These are phyloP conservation scores for Pilobolus umbonatus DNA, from an alignment of 192 early-diverging fungal genomes.

Conservation along the genomic window DNA sequence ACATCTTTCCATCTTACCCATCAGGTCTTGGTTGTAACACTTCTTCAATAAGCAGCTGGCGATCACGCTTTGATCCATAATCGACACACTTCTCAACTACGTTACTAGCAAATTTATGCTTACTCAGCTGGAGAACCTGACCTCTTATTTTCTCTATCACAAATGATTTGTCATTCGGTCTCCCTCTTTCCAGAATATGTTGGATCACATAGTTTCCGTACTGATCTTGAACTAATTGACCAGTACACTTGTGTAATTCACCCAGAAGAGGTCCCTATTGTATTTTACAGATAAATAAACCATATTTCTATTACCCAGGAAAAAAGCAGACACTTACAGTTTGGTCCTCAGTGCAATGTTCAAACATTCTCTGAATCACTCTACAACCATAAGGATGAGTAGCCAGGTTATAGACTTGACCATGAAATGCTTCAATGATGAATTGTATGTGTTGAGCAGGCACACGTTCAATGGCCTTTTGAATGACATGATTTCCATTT, in stretches of 20 bases:
- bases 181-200: conserved; percentile 94
- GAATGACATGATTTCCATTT: conserved; percentile 99
- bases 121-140: conserved; percentile 85
- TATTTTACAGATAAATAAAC: neutral
- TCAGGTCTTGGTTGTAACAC: conserved; percentile 83
- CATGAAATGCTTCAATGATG: conserved; percentile 96
- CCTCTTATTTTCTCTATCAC: conserved; percentile 89
- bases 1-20: conserved; percentile 46
- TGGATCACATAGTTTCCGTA: conserved; percentile 99
- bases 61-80: conserved; percentile 82
- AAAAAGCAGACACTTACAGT: conserved; percentile 39
- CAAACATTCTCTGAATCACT: conserved; percentile 99
- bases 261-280: conserved; percentile 77
- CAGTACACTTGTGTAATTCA: conserved; percentile 90
- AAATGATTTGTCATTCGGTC: conserved; percentile 78
- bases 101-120: conserved; percentile 99
- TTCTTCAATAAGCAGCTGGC: conserved; percentile 89
- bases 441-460: conserved; percentile 90
- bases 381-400: conserved; percentile 99
- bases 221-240: conserved; percentile 93
- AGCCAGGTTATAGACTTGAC: conserved; percentile 91
- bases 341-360: conserved; percentile 90
- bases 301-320: neutral
- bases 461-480: conserved; percentile 99
- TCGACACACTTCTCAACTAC: conserved; percentile 99